These are phyloP conservation scores for Saposhnikovia divaricata DNA, from an alignment of 129 eudicot species.

Conservation along the genomic window DNA sequence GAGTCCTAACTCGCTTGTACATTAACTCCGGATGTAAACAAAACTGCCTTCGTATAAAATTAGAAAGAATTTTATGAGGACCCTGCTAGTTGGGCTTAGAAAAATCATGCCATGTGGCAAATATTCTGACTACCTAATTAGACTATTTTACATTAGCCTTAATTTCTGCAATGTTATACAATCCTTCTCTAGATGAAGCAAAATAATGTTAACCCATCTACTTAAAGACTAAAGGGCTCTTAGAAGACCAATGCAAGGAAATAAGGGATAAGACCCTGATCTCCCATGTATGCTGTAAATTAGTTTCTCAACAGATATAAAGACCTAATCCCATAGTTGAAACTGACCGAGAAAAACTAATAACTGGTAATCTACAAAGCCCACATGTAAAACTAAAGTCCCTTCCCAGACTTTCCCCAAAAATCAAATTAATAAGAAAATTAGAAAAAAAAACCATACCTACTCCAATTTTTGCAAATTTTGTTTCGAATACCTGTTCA, in stretches of 20 bases:
- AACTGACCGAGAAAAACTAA: neutral
- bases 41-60: neutral
- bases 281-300: neutral
- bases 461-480: constrained; percentile 91
- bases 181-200: neutral
- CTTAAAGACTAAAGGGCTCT: neutral
- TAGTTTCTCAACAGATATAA: neutral
- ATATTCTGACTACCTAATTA: neutral
- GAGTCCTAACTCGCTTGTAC: neutral
- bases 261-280: neutral
- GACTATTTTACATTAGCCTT: neutral
- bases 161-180: neutral
- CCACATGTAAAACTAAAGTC: neutral
- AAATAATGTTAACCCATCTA: neutral
- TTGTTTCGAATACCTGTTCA: constrained; percentile 81
- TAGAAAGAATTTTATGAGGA: neutral
- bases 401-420: neutral
- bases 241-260: neutral
- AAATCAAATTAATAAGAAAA: neutral
- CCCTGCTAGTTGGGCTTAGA: neutral
- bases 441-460: constrained; percentile 45
- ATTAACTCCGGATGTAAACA: neutral
- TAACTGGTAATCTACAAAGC: neutral
- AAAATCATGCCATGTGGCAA: neutral
- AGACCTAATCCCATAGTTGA: neutral